Conservation (phyloP, 805 yeast genomes). For the Sugiyamaella smithiae region DNA sequence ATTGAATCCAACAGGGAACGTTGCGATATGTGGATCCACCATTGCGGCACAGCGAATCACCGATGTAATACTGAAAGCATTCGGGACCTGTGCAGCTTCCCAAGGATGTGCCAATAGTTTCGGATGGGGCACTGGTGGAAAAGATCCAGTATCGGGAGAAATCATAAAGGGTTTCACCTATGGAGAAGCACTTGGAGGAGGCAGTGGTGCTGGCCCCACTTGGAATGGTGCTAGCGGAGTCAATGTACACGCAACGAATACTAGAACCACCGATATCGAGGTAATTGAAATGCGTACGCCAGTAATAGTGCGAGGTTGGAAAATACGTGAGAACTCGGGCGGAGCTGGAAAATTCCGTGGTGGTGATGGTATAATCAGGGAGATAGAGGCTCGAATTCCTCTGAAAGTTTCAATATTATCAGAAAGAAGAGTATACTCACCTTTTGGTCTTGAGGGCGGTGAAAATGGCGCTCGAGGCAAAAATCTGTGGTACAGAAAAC, state of each 20-base stretch:
- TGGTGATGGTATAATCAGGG: constrained; percentile 84
- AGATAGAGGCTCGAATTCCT: constrained; percentile 69
- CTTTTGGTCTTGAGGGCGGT: constrained; percentile 86
- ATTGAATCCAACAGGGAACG: constrained; percentile 73
- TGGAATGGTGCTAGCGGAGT: constrained; percentile 86
- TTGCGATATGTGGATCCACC: constrained; percentile 94
- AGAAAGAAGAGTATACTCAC: constrained; percentile 80
- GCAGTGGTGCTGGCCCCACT: constrained; percentile 77
- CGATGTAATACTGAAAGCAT: constrained; percentile 82
- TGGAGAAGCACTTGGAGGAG: constrained; percentile 92
- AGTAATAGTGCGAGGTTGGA: constrained; percentile 66
- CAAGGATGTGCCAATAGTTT: constrained; percentile 94
- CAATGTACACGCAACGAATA: constrained; percentile 90
- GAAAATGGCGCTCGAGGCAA: constrained; percentile 66
- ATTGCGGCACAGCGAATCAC: constrained; percentile 91
- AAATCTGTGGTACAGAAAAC: constrained; percentile 38
- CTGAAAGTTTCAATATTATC: constrained; percentile 75
- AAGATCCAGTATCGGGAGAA: constrained; percentile 23
- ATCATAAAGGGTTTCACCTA: constrained; percentile 64
- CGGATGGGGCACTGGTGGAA: constrained; percentile 82
- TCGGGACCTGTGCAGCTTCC: constrained; percentile 85
- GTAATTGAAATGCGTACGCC: constrained; percentile 86
- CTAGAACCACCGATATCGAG: constrained; percentile 87
- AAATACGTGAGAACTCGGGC: constrained; percentile 72
- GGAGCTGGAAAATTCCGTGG: constrained; percentile 71